Evolutionary conservation across 352 stramenopile genomes (phyloP), one percentile per base, ranked within the genome.

Genomic region (Globisporangium nagaii): DNA sequence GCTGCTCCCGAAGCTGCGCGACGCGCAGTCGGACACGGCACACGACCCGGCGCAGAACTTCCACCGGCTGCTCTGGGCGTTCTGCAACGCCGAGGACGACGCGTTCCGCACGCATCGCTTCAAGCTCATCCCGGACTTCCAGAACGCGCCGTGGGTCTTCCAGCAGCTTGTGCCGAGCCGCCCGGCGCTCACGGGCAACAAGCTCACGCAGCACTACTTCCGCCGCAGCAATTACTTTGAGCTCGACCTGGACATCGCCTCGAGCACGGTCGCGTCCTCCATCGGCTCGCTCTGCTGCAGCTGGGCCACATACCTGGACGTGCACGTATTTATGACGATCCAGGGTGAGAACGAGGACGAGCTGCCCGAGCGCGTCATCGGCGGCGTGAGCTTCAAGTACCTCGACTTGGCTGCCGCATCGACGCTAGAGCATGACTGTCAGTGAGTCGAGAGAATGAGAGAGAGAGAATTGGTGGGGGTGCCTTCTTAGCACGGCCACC

Each of bases 101-200:
- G 60, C 57, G 11, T 93, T 81, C 60, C 75, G 80, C 37, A 75
- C 91, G 54, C 44, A 68, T n/a, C 75, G 86, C 45, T 93, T 96
- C 56, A 96, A 96, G 71, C 63, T 96, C 27, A 90, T 96, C 46
- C 88, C 88, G n/a, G 82, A 78, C 53, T 73, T 96, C 34, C 68
- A 84, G 17, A 82, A 93, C 20, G 88, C 79, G 15, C 79, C 85
- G 37, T 96, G 84, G 79, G 68, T 96, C 40, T 70, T 96, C 31
- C 84, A 88, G 47, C 63, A 73, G 28, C 62, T 90, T 22, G 86
- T 96, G 44, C 84, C 84, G 32, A 92, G 82, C 46, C 87, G 92
- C 32, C 88, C 88, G 1, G 85, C 84, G 20, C 62, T 96, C 51
- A 79, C 90, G 36, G 88, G 87, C 32, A 84, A 79, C 32, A 95